Evolutionary conservation across 2,329 filamentous ascomycete species (phyloP), one percentile per base, ranked within the genome.

Genomic region (Rugonectria rugulosa): DNA sequence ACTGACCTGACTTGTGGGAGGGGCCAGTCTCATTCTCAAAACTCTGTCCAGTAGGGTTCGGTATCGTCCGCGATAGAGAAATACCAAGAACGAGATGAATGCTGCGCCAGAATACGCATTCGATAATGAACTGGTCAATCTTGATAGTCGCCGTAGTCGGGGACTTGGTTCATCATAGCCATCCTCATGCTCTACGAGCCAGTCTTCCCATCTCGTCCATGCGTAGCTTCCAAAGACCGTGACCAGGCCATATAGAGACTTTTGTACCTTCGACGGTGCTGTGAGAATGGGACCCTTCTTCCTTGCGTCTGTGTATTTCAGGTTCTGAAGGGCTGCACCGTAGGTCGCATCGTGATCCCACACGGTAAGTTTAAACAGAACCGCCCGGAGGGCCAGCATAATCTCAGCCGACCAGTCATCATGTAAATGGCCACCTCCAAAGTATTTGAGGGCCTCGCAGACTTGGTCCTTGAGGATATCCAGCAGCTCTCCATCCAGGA

Each of bases 331-430:
- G 29, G 91, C 88, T 10, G 95, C 95, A 57, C 95, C 95, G 73
- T 99, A 98, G 5, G 91, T 96, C 32, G 95, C 91, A 72, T 97
- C 88, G 73, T 97, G 91, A 73, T 98, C 93, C 95, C 95, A 99
- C 55, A 99, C 88, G 14, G 90, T 92, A 59, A 99, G 83, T 75
- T 99, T 99, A 81, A 97, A 99, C 7, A 99, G 79, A 3, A 92
- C 79, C 2, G 89, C 86, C 41, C 94, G 83, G 52, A 99, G 80
- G 1, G 80, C 83, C 23, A 97, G 81, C 59, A 89, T 81, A 49
- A 98, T 94, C 76, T 98, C 95, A 47, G 90, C 82, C 12, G 88
- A 87, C 87, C 91, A 97, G 68, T 96, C 91, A 72, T 97, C 92
- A 55, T 89, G 85, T 38, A 96, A 75, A 72, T 93, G 79, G 23